Conservation (phyloP, 495 filamentous ascomycete species). For the Barbatosphaeria neglecta region DNA sequence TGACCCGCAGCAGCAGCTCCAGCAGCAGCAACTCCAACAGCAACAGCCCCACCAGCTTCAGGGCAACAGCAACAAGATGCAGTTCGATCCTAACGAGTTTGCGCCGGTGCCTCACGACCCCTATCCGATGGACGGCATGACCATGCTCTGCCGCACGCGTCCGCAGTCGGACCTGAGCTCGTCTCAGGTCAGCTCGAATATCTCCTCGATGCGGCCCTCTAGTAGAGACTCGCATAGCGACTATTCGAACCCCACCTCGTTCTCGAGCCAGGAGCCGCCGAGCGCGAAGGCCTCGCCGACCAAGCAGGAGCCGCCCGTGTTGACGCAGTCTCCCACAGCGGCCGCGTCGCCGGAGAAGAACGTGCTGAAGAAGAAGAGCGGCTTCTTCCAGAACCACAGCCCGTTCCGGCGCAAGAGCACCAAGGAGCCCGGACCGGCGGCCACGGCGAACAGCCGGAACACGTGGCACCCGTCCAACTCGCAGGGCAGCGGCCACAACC, state of each 20-base stretch:
- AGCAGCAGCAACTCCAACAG: not conserved
- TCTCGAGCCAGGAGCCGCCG: conserved; percentile 68
- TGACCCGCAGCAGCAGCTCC: conserved; percentile 1
- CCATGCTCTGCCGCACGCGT: conserved; percentile 87
- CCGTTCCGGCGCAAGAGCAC: conserved; percentile 93
- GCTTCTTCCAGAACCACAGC: conserved; percentile 88
- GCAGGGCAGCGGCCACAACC: conserved; percentile 10
- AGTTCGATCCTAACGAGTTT: conserved; percentile 50
- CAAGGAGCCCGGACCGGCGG: conserved; percentile 46
- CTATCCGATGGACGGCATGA: conserved; percentile 96
- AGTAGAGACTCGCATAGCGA: conserved; percentile 90
- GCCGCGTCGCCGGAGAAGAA: conserved; percentile 48
- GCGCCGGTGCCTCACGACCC: conserved; percentile 76
- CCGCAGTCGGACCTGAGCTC: conserved; percentile 78
- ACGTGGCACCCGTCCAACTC: conserved; percentile 41
- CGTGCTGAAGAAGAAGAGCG: conserved; percentile 68
- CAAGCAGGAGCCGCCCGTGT: conserved; percentile 40
- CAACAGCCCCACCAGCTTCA: conserved; percentile 8
- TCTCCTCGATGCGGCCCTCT: conserved; percentile 59
- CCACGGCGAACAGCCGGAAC: conserved; percentile 40
- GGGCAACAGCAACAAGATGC: conserved; percentile 10
- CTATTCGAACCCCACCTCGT: conserved; percentile 77
- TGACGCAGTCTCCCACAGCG: conserved; percentile 18
- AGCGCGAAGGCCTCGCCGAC: conserved; percentile 57
- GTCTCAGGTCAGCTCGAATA: conserved; percentile 29